Evolutionary conservation across 2,329 filamentous ascomycete species (phyloP).

Genomic region (Neoarthrinium moseri): DNA sequence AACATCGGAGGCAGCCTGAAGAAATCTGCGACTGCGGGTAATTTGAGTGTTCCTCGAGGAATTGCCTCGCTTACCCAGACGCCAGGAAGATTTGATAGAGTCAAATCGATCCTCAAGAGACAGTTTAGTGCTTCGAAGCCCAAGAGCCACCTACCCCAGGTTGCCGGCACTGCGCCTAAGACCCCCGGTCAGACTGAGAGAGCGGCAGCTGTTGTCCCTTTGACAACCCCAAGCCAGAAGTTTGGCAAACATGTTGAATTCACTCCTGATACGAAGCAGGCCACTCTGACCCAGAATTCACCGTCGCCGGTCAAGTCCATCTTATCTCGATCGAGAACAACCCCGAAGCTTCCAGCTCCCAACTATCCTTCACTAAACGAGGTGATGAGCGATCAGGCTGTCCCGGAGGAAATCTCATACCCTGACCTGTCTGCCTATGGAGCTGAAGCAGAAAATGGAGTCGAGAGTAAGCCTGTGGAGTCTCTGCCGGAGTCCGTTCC

Average conservation of each 20-base stretch:
- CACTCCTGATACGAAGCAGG: slow-evolving; percentile 64
- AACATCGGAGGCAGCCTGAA: slow-evolving; percentile 29
- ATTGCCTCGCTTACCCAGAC: slow-evolving; percentile 38
- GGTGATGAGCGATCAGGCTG: slow-evolving; percentile 22
- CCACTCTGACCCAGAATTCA: slow-evolving; percentile 44
- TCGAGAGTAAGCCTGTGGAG: slow-evolving; percentile 11
- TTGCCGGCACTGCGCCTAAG: slow-evolving; percentile 37
- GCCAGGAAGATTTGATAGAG: slow-evolving; percentile 51
- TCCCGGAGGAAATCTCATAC: slow-evolving; percentile 43
- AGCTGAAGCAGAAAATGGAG: slow-evolving; percentile 10
- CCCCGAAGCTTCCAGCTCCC: slow-evolving; percentile 32
- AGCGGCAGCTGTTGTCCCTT: slow-evolving; percentile 47
- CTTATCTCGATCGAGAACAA: slow-evolving; percentile 40
- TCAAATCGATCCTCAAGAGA: slow-evolving; percentile 58
- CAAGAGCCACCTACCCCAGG: slow-evolving; percentile 48
- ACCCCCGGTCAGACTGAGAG: slow-evolving; percentile 52
- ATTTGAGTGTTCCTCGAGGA: slow-evolving; percentile 29
- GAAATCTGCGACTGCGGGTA: slow-evolving; percentile 53
- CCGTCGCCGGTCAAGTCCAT: slow-evolving; percentile 56
- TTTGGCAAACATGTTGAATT: slow-evolving; percentile 75
- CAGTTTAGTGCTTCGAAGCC: slow-evolving; percentile 36
- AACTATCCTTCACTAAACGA: slow-evolving; percentile 33
- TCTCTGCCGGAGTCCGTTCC: slow-evolving; percentile 41
- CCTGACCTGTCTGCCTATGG: slow-evolving; percentile 48
- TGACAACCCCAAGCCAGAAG: slow-evolving; percentile 68